These are phyloP conservation scores for Mycena albidolilacea DNA, from an alignment of 768 basidiomycete species.

Conservation along the genomic window DNA sequence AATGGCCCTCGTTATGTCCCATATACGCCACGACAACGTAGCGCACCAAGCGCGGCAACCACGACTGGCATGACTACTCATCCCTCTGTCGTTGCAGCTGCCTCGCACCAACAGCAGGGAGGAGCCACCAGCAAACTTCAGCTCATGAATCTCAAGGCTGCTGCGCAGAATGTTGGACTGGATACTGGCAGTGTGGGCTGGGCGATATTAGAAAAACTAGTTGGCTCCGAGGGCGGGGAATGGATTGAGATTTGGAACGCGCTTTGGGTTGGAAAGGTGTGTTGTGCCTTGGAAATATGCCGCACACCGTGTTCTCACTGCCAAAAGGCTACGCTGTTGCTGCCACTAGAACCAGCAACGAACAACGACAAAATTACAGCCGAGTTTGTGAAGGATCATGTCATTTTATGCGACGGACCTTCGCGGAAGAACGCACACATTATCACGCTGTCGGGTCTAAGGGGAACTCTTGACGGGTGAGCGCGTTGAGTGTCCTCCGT, in stretches of 20 bases:
- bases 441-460: conserved; percentile 87
- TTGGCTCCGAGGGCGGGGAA: conserved; percentile 69
- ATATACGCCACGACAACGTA: conserved; percentile 35
- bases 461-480: conserved; percentile 78
- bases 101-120: conserved; percentile 59
- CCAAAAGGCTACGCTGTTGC: conserved; percentile 80
- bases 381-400: conserved; percentile 88
- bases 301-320: background rate
- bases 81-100: conserved; percentile 36
- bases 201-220: conserved; percentile 83
- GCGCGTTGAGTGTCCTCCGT: conserved; percentile 41
- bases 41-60: conserved; percentile 36
- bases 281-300: background rate
- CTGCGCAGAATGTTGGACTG: conserved; percentile 77
- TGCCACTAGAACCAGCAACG: conserved; percentile 76
- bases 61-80: conserved; percentile 40
- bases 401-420: conserved; percentile 73
- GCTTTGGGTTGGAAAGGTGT: conserved; percentile 79
- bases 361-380: conserved; percentile 71
- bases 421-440: conserved; percentile 66
- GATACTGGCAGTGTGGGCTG: conserved; percentile 78
- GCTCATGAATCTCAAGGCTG: conserved; percentile 80
- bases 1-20: conserved; percentile 64
- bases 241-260: conserved; percentile 81
- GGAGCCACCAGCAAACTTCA: conserved; percentile 80